phyloP scores from a whole-genome alignment of 2,329 filamentous ascomycete genomes.

The Colletotrichum tanaceti region DNA sequence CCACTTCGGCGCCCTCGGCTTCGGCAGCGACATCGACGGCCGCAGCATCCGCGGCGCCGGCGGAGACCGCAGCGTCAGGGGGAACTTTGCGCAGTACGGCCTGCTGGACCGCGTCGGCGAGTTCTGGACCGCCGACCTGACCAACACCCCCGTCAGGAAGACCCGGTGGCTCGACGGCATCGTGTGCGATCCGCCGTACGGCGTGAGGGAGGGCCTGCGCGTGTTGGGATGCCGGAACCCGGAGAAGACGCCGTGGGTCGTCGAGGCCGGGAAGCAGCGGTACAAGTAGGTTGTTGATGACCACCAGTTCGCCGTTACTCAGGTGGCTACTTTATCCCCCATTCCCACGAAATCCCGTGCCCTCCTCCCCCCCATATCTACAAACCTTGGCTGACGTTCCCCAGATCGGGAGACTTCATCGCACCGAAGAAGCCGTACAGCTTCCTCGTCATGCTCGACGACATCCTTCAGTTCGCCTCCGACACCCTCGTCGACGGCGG shows the following conservation, averaged over 20 bases:
- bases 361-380: neutral
- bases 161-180: slow-evolving; percentile 83
- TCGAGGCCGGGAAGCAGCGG: slow-evolving; percentile 76
- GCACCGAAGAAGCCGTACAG: slow-evolving; percentile 93
- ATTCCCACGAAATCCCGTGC: slow-evolving; percentile 41
- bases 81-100: slow-evolving; percentile 89
- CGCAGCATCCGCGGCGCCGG: slow-evolving; percentile 82
- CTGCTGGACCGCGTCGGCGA: slow-evolving; percentile 76
- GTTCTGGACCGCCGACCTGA: slow-evolving; percentile 86
- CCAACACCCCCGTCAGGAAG: slow-evolving; percentile 80
- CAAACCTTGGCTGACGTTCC: slow-evolving; percentile 42
- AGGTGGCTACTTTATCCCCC: slow-evolving; percentile 35
- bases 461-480: slow-evolving; percentile 86
- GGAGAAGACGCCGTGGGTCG: slow-evolving; percentile 67
- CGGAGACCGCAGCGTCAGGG: slow-evolving; percentile 61
- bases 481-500: slow-evolving; percentile 81
- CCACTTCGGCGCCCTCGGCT: slow-evolving; percentile 85
- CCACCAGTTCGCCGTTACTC: neutral
- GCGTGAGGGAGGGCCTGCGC: slow-evolving; percentile 89
- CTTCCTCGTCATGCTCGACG: slow-evolving; percentile 88
- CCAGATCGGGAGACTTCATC: slow-evolving; percentile 74
- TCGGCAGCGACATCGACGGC: slow-evolving; percentile 94
- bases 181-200: slow-evolving; percentile 95
- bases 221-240: slow-evolving; percentile 84
- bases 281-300: slow-evolving; percentile 67